These are phyloP conservation scores for Quercus mongolica DNA, from an alignment of 306 rosid species.

Conservation along the genomic window DNA sequence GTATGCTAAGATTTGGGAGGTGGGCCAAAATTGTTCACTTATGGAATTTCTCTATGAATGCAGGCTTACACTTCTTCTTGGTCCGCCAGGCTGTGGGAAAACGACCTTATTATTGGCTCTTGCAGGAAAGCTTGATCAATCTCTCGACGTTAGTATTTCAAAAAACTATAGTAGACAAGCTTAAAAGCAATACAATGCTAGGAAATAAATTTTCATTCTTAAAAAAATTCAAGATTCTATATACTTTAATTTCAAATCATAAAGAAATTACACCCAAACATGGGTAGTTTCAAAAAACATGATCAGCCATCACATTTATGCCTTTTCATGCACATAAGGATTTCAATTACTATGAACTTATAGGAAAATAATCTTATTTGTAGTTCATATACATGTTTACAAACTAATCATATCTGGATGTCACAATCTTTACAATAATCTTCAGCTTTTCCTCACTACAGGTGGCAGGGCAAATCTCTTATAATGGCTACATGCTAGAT, in stretches of 20 bases:
- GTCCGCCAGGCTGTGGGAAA: constrained; percentile 60
- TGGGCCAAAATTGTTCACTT: constrained; percentile 14
- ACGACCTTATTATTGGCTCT: constrained; percentile 50
- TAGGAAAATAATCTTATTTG: constrained; percentile 5
- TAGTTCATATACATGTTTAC: background rate
- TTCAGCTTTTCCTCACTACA: constrained; percentile 25
- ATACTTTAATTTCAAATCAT: background rate
- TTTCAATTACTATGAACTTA: background rate
- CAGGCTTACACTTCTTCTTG: constrained; percentile 65
- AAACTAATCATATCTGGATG: background rate
- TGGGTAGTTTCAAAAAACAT: constrained; percentile 6
- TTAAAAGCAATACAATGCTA: background rate
- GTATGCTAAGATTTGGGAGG: background rate
- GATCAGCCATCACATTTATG: constrained; percentile 2
- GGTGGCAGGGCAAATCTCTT: constrained; percentile 24
- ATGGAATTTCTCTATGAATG: constrained; percentile 31
- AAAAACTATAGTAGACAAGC: background rate
- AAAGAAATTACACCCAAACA: background rate
- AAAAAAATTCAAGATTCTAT: constrained; percentile 6
- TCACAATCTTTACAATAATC: constrained; percentile 1
- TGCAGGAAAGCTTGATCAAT: constrained; percentile 52
- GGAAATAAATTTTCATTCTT: background rate
- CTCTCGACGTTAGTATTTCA: constrained; percentile 41
- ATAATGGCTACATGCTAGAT: background rate
- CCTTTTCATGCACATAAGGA: background rate